Percentiles rank a stretch among this genome's conserved stretches.
Conservation (phyloP, 805 yeast species). For the Ogataea neopini region DNA sequence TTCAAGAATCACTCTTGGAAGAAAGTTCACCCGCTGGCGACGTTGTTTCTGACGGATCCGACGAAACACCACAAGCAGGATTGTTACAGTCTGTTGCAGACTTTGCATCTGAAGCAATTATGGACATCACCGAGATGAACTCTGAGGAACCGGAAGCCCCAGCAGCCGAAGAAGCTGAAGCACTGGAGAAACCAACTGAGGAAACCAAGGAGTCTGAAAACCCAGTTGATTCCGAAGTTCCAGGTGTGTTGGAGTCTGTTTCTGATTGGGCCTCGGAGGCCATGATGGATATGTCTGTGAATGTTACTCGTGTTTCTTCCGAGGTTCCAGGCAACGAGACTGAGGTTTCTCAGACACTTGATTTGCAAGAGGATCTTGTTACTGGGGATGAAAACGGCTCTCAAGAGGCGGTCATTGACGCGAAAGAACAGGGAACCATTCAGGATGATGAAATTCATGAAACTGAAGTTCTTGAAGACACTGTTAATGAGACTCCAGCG, state of each 20-base stretch:
- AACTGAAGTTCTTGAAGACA: background rate
- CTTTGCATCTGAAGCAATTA: conserved; percentile 17
- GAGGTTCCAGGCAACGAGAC: background rate
- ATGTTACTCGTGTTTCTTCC: conserved; percentile 2
- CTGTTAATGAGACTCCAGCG: background rate
- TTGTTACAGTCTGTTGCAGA: conserved; percentile 4
- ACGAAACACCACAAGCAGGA: background rate
- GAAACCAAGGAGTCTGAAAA: background rate
- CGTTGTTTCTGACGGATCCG: background rate
- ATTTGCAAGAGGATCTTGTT: no score
- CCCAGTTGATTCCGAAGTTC: background rate
- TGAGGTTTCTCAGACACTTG: no score
- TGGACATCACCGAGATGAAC: conserved; percentile 16
- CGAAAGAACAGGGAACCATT: background rate
- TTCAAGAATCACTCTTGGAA: background rate
- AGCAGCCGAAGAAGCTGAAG: no score
- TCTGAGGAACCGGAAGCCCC: no score
- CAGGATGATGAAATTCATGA: background rate
- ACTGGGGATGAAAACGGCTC: no score
- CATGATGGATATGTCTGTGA: conserved; percentile 9
- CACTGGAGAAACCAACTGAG: background rate
- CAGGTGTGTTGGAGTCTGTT: conserved; percentile 5
- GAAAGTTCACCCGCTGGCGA: background rate
- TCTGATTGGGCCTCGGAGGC: conserved; percentile 12
- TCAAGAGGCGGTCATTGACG: no score